Base-by-base conservation (phyloP, 1,139 yeast species). In the Meyerozyma sp. region DNA sequence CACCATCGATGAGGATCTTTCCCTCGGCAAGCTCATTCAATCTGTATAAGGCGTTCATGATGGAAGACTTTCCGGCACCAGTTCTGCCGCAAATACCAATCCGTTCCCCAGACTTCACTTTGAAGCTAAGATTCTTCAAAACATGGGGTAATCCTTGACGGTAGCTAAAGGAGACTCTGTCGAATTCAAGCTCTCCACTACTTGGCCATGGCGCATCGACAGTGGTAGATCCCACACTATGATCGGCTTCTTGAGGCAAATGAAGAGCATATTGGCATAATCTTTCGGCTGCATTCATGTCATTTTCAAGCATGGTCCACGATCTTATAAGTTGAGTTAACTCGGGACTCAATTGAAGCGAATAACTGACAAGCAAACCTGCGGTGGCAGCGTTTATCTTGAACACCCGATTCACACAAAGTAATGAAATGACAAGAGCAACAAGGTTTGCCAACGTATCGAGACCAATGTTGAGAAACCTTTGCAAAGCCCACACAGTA, bases 391-490 rank as follows among this genome's bases (percentile, higher is more conserved):
- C 52, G 32, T 43, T 43, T 16, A 53, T 47, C 11, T 42, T 40
- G 43, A 53, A 53, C 7, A 47, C 51, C 26, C 52, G 36, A 44
- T 44, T 45, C 3, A 50, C 53, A 47, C 55, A 53, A 5, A 53
- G 44, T 9, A 53, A 40, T 8, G 50, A 42, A 16, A 53, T 43
- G 20, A 52, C 27, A 2, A 53, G 18, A 4, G 49, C 46, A 13
- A 50, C 32, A 8, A 44, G 7, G 2, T 48, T 41, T 11, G 53
- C 53, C 7, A 53, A 44, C 3, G 45, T n/a, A 56, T 82, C 88
- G 50, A 86, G 66, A 45, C 83, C 77, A 41, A 84, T 64, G 16
- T 82, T 77, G 38, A 87, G 74, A 95, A 95, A 89, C 58, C 94
- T 77, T 65, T 87, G 95, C 49, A 79, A 78, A 0, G 83, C 86